Evolutionary conservation across 2,329 filamentous ascomycete genomes (phyloP).

Genomic region (Didymella arachidicola): DNA sequence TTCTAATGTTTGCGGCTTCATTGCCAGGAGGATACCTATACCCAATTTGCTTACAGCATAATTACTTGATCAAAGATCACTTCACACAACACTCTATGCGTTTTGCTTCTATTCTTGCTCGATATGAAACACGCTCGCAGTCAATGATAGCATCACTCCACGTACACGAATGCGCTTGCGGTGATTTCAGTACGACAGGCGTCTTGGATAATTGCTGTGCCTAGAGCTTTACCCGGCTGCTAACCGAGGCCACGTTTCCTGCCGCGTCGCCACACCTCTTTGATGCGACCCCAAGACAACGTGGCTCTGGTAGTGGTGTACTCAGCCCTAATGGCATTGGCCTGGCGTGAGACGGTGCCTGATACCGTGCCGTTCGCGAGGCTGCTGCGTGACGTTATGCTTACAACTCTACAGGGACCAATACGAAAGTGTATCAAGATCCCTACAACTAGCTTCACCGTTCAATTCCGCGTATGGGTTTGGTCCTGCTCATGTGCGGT

Average conservation of each 20-base stretch:
- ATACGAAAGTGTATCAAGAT: conserved; percentile 20
- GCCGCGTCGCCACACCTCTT: conserved; percentile 16
- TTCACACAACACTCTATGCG: conserved; percentile 8
- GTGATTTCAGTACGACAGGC: conserved; percentile 6
- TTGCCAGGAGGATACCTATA: conserved; percentile 34
- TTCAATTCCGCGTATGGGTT: conserved; percentile 12
- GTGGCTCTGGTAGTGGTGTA: conserved; percentile 19
- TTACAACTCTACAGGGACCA: conserved; percentile 17
- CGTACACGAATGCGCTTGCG: conserved; percentile 3
- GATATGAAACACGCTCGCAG: conserved; percentile 11
- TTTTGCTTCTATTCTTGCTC: conserved; percentile 5
- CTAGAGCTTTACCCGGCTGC: conserved; percentile 17
- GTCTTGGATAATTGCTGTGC: conserved; percentile 12
- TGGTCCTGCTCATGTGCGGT: conserved; percentile 4
- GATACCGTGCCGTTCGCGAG: conserved; percentile 19
- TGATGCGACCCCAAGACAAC: conserved; percentile 7
- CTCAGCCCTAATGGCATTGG: conserved; percentile 19
- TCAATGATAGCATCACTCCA: conserved; percentile 6
- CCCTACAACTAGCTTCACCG: conserved; percentile 16
- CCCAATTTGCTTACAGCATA: conserved; percentile 25
- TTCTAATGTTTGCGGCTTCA: conserved; percentile 31
- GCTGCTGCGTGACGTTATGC: conserved; percentile 21
- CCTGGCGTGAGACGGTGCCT: conserved; percentile 15
- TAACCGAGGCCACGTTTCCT: conserved; percentile 19
- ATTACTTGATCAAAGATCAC: conserved; percentile 20